Evolutionary conservation across 352 stramenopile genomes (phyloP), one percentile per base, ranked within the genome.

Genomic region (Pythium sp.): DNA sequence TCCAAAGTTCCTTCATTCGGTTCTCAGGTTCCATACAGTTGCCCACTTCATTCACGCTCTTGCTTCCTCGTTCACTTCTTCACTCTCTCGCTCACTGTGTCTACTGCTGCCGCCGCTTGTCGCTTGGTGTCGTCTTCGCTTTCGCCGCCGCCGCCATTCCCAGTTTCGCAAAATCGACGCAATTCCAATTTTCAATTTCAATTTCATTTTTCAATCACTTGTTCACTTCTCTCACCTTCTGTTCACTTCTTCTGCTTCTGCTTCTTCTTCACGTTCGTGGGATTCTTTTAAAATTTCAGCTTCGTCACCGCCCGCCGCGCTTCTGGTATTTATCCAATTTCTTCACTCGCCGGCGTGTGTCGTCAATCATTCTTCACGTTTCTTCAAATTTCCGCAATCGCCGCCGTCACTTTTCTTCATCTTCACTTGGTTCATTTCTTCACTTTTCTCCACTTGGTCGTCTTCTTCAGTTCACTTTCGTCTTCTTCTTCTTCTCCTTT

Each of bases 391-490:
- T 46, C 38, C 38, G 38, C 38, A 46, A 20, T 46, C 38, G 38
- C 38, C 18, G 18, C 43, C 20, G 18, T 51, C 43, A 51, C 43
- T 51, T 51, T 51, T 51, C 5, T 51, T 51, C 41, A 49, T 79
- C 68, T 78, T 72, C 67, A 26, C 28, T 56, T 65, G 68, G 14
- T 68, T 55, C n/a, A n/a, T n/a, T 62, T 78, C 60, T 65, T 56
- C 67, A 57, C 70, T 43, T 43, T 11, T 30, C n/a, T 71, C 74
- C 61, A 63, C 69, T 62, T 73, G 18, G 34, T 72, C 74, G 68
- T 75, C 64, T 70, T 77, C 70, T 79, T 54, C 72, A 79, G 69
- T 78, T 77, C 30, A 32, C 30, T 32, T 32, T 32, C 5, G 30
- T 32, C 30, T 12, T 58, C 58, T 62, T 58, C 26, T 41, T 57